phyloP scores from a whole-genome alignment of 192 early-diverging fungal genomes.

The Coemansia sp. region DNA sequence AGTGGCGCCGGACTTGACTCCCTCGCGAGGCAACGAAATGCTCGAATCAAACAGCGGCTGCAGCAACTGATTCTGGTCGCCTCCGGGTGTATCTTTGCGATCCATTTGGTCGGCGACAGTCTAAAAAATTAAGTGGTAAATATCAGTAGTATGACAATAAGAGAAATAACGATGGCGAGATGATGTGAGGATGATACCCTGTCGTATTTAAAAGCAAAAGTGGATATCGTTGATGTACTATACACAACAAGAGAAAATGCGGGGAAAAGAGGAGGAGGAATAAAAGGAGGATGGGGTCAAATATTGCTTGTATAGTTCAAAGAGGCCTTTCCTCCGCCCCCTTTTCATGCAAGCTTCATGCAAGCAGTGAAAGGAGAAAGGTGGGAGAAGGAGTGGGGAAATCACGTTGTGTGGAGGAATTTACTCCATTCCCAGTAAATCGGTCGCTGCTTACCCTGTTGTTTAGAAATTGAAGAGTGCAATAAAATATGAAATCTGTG shows the following conservation, averaged over 20 bases:
- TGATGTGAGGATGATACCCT: neutral
- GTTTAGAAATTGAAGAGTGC: neutral
- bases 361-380: neutral
- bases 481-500: neutral
- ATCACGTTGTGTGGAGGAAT: neutral
- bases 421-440: neutral
- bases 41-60: constrained; percentile 49
- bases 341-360: constrained; percentile 4
- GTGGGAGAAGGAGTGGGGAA: neutral
- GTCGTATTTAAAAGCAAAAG: neutral
- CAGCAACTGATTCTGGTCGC: constrained; percentile 11
- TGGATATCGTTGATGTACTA: neutral
- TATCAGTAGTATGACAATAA: neutral
- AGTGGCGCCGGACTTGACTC: neutral
- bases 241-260: neutral
- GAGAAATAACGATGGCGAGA: neutral
- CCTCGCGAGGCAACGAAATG: constrained; percentile 28
- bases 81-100: neutral
- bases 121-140: neutral
- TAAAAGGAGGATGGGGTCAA: neutral
- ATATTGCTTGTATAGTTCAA: neutral
- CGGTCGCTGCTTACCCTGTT: neutral
- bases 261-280: neutral
- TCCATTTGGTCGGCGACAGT: neutral
- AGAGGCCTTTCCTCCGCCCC: neutral